Conservation (phyloP, 768 basidiomycete genomes). For the Pisolithus microcarpus region DNA sequence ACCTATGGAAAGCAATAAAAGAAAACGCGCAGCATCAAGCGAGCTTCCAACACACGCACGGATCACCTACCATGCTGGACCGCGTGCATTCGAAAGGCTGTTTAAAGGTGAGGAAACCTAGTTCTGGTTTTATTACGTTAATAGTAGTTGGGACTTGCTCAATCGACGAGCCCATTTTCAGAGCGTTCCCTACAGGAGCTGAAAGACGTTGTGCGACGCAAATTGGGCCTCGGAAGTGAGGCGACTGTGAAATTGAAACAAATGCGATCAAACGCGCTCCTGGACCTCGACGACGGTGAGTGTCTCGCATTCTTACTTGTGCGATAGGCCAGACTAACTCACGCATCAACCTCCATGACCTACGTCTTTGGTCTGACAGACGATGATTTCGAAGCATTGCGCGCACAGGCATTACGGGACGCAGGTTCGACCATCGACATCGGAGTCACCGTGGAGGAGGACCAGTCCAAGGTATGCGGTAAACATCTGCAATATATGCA, state of each 20-base stretch:
- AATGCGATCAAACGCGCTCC: conserved; percentile 41
- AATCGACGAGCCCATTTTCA: conserved; percentile 21
- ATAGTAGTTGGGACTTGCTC: background rate
- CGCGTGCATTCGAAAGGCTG: conserved; percentile 34
- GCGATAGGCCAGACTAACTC: background rate
- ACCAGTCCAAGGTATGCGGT: background rate
- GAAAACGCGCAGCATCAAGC: conserved; percentile 14
- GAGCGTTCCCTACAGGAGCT: conserved; percentile 56
- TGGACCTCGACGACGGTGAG: conserved; percentile 77
- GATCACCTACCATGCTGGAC: conserved; percentile 33
- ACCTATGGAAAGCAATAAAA: conserved; percentile 17
- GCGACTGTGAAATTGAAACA: conserved; percentile 39
- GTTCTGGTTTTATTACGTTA: background rate
- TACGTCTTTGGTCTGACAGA: conserved; percentile 35
- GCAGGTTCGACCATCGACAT: conserved; percentile 33
- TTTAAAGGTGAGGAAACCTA: conserved; percentile 30
- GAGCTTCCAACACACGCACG: conserved; percentile 15
- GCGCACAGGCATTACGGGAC: conserved; percentile 33
- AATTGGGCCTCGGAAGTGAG: conserved; percentile 44
- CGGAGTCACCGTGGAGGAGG: conserved; percentile 19
- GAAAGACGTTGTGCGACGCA: conserved; percentile 51
- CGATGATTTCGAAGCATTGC: conserved; percentile 75
- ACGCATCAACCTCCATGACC: background rate
- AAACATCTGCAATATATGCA: background rate
- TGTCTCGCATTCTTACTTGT: conserved; percentile 1